Base-by-base conservation (phyloP, 2,329 filamentous ascomycete species). In the Cytospora schulzeri region DNA sequence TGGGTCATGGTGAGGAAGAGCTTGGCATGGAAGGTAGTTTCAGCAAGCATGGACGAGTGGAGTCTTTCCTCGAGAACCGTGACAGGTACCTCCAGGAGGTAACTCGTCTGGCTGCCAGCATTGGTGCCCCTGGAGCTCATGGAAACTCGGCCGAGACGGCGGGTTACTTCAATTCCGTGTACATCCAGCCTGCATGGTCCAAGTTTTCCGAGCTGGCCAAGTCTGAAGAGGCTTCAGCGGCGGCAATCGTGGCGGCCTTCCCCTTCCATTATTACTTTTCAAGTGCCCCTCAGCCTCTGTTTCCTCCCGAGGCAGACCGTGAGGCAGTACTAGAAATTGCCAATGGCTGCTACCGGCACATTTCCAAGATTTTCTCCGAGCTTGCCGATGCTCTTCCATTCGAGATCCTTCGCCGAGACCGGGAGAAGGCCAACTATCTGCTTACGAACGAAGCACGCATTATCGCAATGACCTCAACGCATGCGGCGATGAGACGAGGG, bases 391-490 rank as follows among this genome's bases (percentile, higher is more conserved):
- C 96, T 54, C 85, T 93, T 70, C 96, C 95, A 0, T 99, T 99
- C 73, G 95, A 99, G 78, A 93, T 99, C 58, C 79, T 99, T 63
- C 88, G 93, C 59, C 89, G 90, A 62, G 91, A 93, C 68, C 88
- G 91, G 41, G 95, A 99, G 75, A 97, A 96, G 79, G 91, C 93
- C 59, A 98, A 98, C 76, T 99, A 99, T 73, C 86, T 99, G 7
- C 85, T 99, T 38, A 90, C 93, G 7, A 97, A 93, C 72, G 94
- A 98, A 77, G 96, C 96, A n/a, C 89, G 95, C 41, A 95, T 99
- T 68, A 90, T 99, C 69, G 96, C 95, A 64, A 99, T 99, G 96
- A 99, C 95, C 22, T 96, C 93, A 4, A 99, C 96, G 0, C 95
- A 99, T 76, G 96, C 95, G 5, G 95, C 95, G 1, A 99, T 99